A percentile compares a stretch with the other conserved stretches of the same genome.
These are phyloP conservation scores for Gastrolobium villosum DNA, from an alignment of 306 rosid species.

Conservation along the genomic window DNA sequence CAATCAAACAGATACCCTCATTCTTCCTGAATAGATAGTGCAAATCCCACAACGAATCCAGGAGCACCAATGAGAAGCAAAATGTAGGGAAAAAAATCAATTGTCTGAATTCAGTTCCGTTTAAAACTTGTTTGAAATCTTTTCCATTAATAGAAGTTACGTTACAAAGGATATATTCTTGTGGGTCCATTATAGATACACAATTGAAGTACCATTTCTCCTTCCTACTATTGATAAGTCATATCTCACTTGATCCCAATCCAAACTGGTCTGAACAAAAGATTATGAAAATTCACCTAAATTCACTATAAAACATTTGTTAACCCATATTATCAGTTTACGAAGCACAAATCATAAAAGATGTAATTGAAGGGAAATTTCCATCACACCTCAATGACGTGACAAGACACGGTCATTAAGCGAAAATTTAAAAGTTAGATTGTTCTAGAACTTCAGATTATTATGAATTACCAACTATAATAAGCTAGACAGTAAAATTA, in stretches of 20 bases:
- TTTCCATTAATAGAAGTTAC: neutral
- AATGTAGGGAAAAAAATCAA: neutral
- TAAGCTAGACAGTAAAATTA: slow-evolving; percentile 24
- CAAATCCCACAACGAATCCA: slow-evolving; percentile 1
- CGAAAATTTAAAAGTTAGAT: neutral
- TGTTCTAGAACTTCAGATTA: slow-evolving; percentile 7
- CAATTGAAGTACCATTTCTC: neutral
- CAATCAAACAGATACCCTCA: neutral
- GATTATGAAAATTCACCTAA: neutral
- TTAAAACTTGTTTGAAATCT: neutral
- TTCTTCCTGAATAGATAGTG: neutral
- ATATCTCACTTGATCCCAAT: neutral
- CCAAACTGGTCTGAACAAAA: neutral
- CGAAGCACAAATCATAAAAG: neutral
- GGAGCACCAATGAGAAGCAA: slow-evolving; percentile 7
- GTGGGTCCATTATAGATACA: neutral
- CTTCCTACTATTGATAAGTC: neutral
- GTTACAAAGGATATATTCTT: neutral
- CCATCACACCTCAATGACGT: neutral
- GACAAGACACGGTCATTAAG: neutral
- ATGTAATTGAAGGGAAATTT: neutral
- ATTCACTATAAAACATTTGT: slow-evolving; percentile 10
- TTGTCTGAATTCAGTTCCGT: neutral
- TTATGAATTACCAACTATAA: slow-evolving; percentile 10
- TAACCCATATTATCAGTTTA: neutral